Conservation (phyloP, 108 stramenopile genomes). For the Skeletonema tropicum region DNA sequence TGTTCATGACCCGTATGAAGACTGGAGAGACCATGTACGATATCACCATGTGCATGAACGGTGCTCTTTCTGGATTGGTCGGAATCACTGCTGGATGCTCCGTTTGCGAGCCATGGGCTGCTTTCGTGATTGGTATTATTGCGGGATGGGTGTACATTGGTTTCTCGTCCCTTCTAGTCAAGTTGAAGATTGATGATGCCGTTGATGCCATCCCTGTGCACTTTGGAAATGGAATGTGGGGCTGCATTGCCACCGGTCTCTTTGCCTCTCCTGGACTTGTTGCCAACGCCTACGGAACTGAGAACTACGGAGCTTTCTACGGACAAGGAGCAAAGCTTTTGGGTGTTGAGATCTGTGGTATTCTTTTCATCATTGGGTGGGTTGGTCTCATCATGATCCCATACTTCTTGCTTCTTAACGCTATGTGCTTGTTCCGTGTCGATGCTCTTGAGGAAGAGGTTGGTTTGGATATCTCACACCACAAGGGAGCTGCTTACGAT, state of each 20-base stretch:
- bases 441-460: slow-evolving; percentile 80
- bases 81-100: slow-evolving; percentile 92
- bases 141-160: slow-evolving; percentile 79
- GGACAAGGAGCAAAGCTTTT: slow-evolving; percentile 64
- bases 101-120: slow-evolving; percentile 74
- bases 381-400: slow-evolving; percentile 70
- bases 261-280: slow-evolving; percentile 69
- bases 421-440: slow-evolving; percentile 70
- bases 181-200: slow-evolving; percentile 88
- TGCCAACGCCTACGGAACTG: slow-evolving; percentile 55
- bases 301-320: slow-evolving; percentile 73
- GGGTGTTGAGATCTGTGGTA: slow-evolving; percentile 68
- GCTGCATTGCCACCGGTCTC: slow-evolving; percentile 80
- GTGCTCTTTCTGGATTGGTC: slow-evolving; percentile 88
- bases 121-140: slow-evolving; percentile 58
- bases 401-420: slow-evolving; percentile 74
- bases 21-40: slow-evolving; percentile 80
- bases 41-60: slow-evolving; percentile 86
- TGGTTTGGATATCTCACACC: slow-evolving; percentile 81
- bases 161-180: slow-evolving; percentile 62
- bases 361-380: slow-evolving; percentile 87
- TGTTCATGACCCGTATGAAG: slow-evolving; percentile 44
- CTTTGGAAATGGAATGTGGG: slow-evolving; percentile 88
- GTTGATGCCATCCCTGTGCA: slow-evolving; percentile 95
- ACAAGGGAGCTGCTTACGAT: slow-evolving; percentile 69